Percentiles rank a stretch among this genome's conserved stretches.
These are phyloP conservation scores for Mycena vulgaris DNA, from an alignment of 768 basidiomycete species.

Conservation along the genomic window DNA sequence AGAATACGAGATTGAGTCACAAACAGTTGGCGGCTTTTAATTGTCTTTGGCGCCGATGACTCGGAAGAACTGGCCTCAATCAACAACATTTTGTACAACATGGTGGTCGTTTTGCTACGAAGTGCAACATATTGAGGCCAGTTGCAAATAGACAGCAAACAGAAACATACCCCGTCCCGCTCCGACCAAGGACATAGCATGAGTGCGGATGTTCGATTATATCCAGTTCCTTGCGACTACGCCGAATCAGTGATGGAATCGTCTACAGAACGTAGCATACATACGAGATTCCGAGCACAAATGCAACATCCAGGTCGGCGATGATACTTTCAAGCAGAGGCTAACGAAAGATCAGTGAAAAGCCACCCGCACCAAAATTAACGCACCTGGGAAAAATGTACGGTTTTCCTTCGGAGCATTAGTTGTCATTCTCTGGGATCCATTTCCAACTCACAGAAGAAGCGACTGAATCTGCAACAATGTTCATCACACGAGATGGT, in stretches of 20 bases:
- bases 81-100: conserved; percentile 29
- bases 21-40: conserved; percentile 65
- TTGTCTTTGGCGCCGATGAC: not conserved
- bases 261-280: not conserved
- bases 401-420: conserved; percentile 31
- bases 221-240: conserved; percentile 48
- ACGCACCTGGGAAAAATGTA: conserved; percentile 35
- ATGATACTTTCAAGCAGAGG: conserved; percentile 30
- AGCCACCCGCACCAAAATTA: not conserved
- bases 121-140: not conserved
- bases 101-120: conserved; percentile 24
- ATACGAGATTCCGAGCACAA: conserved; percentile 39
- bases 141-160: not conserved
- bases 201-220: conserved; percentile 60
- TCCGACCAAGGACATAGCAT: conserved; percentile 63
- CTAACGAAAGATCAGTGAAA: not conserved
- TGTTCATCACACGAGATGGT: conserved; percentile 45
- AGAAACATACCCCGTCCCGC: conserved; percentile 64
- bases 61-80: conserved; percentile 16
- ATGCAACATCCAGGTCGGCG: conserved; percentile 35
- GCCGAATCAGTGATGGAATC: not conserved
- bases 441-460: conserved; percentile 51
- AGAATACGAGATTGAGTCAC: conserved; percentile 66
- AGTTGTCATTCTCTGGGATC: conserved; percentile 4
- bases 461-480: conserved; percentile 48